Percentiles rank a stretch among this genome's conserved stretches.
phyloP scores from a whole-genome alignment of 2,329 filamentous ascomycete genomes.

The Xylaria polymorpha region DNA sequence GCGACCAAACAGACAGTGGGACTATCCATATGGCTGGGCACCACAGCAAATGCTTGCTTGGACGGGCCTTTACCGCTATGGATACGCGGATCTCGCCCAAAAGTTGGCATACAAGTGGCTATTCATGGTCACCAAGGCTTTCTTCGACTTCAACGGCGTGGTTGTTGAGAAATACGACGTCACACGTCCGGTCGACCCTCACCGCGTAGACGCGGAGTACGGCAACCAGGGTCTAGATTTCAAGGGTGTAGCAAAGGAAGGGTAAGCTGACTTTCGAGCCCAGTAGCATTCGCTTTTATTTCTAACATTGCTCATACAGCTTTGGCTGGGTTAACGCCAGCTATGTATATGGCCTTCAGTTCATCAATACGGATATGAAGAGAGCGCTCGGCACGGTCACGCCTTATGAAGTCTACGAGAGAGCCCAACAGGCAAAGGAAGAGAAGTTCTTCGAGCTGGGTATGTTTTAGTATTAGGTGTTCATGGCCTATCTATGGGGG shows the following conservation, averaged over 20 bases:
- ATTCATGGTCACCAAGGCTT: constrained; percentile 98
- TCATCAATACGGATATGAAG: constrained; percentile 88
- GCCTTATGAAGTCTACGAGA: constrained; percentile 83
- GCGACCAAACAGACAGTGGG: constrained; percentile 96
- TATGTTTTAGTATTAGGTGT: constrained; percentile 23
- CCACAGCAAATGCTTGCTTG: constrained; percentile 98
- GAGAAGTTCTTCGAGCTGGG: constrained; percentile 60
- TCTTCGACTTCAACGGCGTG: constrained; percentile 97
- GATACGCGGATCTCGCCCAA: constrained; percentile 90
- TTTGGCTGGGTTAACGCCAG: constrained; percentile 99
- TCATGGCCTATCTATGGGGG: background rate
- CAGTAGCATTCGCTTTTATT: background rate
- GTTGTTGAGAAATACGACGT: constrained; percentile 99
- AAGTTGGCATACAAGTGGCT: constrained; percentile 95
- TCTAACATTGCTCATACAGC: constrained; percentile 59
- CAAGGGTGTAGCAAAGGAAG: constrained; percentile 94
- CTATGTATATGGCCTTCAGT: constrained; percentile 91
- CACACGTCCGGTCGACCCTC: constrained; percentile 87
- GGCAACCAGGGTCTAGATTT: constrained; percentile 97
- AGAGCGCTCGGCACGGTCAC: constrained; percentile 89
- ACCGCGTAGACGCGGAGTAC: constrained; percentile 95
- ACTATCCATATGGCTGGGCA: constrained; percentile 98
- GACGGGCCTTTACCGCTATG: constrained; percentile 91
- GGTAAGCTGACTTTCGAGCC: constrained; percentile 69
- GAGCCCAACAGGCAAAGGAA: constrained; percentile 69